A percentile compares a stretch with the other conserved stretches of the same genome.
Conservation (phyloP, 2,329 filamentous ascomycete species). For the Claviceps cyperi region DNA sequence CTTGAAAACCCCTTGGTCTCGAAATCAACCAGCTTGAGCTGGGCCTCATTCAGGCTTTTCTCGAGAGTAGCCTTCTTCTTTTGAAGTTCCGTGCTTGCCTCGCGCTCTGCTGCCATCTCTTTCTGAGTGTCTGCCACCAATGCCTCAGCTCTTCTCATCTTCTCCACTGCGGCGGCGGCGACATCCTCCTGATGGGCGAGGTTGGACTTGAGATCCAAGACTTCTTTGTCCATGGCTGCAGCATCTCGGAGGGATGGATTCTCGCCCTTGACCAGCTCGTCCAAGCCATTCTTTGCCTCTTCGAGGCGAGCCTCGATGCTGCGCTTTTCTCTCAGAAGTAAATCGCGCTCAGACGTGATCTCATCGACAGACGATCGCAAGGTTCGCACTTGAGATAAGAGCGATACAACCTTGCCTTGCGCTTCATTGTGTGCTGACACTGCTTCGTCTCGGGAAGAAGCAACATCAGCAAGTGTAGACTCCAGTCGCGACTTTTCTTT, state of each 20-base stretch:
- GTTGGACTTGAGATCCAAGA: constrained; percentile 76
- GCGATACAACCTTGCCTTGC: constrained; percentile 78
- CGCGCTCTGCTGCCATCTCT: constrained; percentile 75
- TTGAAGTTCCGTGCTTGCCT: constrained; percentile 65
- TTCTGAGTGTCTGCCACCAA: constrained; percentile 81
- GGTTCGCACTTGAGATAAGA: constrained; percentile 77
- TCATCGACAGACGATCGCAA: constrained; percentile 79
- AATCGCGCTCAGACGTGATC: constrained; percentile 69
- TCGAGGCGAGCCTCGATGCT: constrained; percentile 70
- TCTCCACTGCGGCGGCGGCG: constrained; percentile 78
- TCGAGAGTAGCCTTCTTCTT: constrained; percentile 83
- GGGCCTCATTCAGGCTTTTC: constrained; percentile 79
- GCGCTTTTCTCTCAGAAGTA: constrained; percentile 77
- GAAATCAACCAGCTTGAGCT: constrained; percentile 78
- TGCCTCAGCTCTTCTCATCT: constrained; percentile 90
- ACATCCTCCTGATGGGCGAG: constrained; percentile 91
- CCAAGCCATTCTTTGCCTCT: constrained; percentile 77
- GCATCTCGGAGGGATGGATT: constrained; percentile 81
- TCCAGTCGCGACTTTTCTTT: constrained; percentile 94
- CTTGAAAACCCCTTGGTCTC: constrained; percentile 96
- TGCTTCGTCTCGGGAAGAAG: constrained; percentile 85
- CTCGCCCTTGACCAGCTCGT: constrained; percentile 74
- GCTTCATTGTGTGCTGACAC: constrained; percentile 88
- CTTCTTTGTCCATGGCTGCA: constrained; percentile 73
- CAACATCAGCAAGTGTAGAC: constrained; percentile 74